Conservation (phyloP, 768 basidiomycete genomes). For the Lentinus brumalis region DNA sequence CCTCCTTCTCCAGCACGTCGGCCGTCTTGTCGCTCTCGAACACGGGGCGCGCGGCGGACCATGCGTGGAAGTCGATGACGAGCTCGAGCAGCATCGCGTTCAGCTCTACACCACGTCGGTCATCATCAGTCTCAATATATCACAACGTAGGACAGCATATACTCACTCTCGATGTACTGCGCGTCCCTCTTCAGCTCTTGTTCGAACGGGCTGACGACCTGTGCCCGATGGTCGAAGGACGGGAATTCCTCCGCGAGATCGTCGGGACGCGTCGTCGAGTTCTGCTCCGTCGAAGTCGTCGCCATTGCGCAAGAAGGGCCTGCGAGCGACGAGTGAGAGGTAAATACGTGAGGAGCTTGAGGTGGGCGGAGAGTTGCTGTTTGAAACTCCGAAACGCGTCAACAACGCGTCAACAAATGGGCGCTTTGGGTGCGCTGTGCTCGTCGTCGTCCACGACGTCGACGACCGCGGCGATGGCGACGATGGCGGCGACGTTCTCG, state of each 20-base stretch:
- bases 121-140: background rate
- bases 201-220: constrained; percentile 38
- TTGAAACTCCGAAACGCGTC: constrained; percentile 9
- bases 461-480: no score
- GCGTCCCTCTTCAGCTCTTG: constrained; percentile 36
- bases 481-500: no score
- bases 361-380: no score
- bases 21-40: constrained; percentile 33
- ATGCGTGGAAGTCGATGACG: constrained; percentile 39
- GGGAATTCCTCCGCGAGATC: constrained; percentile 29
- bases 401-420: constrained; percentile 7
- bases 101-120: constrained; percentile 28
- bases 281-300: background rate
- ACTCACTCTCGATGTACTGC: constrained; percentile 39
- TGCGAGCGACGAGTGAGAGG: background rate
- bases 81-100: constrained; percentile 36
- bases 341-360: background rate
- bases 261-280: constrained; percentile 11
- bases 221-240: constrained; percentile 33
- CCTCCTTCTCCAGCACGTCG: constrained; percentile 30
- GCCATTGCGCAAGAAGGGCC: no score
- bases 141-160: constrained; percentile 10
- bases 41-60: constrained; percentile 37
- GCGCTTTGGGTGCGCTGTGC: background rate
- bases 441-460: no score